Base-by-base conservation (phyloP, 139 green algal genomes). In the Chlorella vulgaris region DNA sequence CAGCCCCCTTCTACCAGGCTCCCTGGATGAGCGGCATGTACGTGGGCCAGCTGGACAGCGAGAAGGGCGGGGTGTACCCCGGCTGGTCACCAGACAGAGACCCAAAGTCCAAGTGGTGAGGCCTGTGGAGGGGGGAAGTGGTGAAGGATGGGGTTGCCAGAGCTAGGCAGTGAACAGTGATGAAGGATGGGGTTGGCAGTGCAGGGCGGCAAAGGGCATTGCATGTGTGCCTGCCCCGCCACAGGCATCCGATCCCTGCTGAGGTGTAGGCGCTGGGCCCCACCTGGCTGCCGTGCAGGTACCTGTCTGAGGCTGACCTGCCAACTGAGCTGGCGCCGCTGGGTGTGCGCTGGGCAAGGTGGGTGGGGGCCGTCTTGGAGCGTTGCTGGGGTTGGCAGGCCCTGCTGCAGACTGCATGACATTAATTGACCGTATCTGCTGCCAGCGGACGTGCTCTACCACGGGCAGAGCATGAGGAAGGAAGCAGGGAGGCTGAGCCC, bases 331-430 rank as follows among this genome's bases (percentile, higher is more conserved):
- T 51, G 5, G 68, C 74, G 1, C 71, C 71, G 19, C 43, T 74
- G 36, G 63, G 84, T 24, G 50, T 79, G 26, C 73, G 84, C 63
- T 88, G 84, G 84, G 50, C 36, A n/a, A 79, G 73, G 73, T 79
- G 53, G 0, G 50, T 18, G 31, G 4, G 22, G 8, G 47, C 10
- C 13, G 47, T 55, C 15, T 55, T 10, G 13, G 15, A 55, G 47
- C 47, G 47, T 15, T 24, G 10, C 13, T 55, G 13, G 47, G 13
- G n/a, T n/a, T n/a, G n/a, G n/a, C n/a, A n/a, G n/a, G n/a, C n/a
- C n/a, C n/a, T n/a, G n/a, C n/a, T n/a, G n/a, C n/a, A n/a, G n/a
- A n/a, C n/a, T n/a, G n/a, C n/a, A n/a, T n/a, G n/a, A n/a, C n/a
- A n/a, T n/a, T n/a, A n/a, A n/a, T n/a, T n/a, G n/a, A n/a, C n/a